Evolutionary conservation across 108 stramenopile species (phyloP).

Genomic region (Skeletonema costatum): DNA sequence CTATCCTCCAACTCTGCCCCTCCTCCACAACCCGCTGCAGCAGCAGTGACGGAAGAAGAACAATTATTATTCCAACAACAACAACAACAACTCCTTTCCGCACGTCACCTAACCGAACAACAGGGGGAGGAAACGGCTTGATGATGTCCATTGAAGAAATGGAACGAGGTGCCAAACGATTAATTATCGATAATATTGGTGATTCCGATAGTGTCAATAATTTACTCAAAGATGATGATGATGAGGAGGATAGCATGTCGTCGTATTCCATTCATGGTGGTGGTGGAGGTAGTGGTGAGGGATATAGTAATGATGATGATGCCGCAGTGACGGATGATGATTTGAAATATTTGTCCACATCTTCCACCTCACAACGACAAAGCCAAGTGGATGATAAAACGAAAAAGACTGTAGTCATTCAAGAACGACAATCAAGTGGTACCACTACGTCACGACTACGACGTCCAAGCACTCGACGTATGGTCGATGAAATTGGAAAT

Average conservation of each 20-base stretch:
- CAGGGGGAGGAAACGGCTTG: too few species aligned
- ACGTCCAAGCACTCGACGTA: neutral
- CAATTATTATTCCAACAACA: neutral
- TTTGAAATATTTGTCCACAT: constrained; percentile 14
- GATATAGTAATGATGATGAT: neutral
- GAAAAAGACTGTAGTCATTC: neutral
- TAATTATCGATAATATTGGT: constrained; percentile 8
- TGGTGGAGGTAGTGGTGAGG: neutral
- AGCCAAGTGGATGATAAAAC: neutral
- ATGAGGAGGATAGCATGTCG: neutral
- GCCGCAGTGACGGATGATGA: neutral
- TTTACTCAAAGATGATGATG: neutral
- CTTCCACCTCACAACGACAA: neutral
- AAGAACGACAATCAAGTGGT: neutral
- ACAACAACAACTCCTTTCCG: neutral
- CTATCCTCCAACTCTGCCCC: neutral
- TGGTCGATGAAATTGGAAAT: constrained; percentile 22
- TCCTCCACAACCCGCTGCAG: neutral
- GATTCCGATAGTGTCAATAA: constrained; percentile 34
- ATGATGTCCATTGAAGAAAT: constrained; percentile 11
- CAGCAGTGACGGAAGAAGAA: neutral
- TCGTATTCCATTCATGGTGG: neutral
- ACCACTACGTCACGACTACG: neutral
- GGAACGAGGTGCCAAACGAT: constrained; percentile 16
- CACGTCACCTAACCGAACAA: too few species aligned